A percentile compares a stretch with the other conserved stretches of the same genome.
Evolutionary conservation across 495 filamentous ascomycete genomes (phyloP).

Genomic region (Lophiotrema nucula): DNA sequence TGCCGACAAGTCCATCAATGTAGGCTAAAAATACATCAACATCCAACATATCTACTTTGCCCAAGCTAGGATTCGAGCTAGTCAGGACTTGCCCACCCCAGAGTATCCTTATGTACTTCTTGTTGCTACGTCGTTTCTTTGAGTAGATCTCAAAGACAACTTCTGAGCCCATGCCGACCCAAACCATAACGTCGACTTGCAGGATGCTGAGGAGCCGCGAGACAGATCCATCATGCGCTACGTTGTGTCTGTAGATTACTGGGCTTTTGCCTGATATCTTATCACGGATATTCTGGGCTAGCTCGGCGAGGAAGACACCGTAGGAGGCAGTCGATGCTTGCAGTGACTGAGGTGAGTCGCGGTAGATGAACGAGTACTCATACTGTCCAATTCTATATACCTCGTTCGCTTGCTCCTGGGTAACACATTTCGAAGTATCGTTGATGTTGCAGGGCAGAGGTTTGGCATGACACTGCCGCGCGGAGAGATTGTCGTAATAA

Average conservation of each 20-base stretch:
- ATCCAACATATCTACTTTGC: slow-evolving; percentile 61
- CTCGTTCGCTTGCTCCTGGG: slow-evolving; percentile 52
- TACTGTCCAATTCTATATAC: slow-evolving; percentile 69
- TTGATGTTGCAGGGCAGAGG: slow-evolving; percentile 59
- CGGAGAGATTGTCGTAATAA: slow-evolving; percentile 72
- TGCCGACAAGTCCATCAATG: slow-evolving; percentile 62
- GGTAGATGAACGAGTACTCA: slow-evolving; percentile 69
- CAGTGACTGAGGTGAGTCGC: slow-evolving; percentile 57
- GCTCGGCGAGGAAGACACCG: slow-evolving; percentile 65
- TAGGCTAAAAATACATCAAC: slow-evolving; percentile 59
- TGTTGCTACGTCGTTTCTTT: slow-evolving; percentile 19
- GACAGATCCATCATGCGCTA: slow-evolving; percentile 69
- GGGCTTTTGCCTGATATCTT: slow-evolving; percentile 40
- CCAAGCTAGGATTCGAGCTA: slow-evolving; percentile 59
- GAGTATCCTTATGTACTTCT: slow-evolving; percentile 56
- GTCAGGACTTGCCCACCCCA: slow-evolving; percentile 61
- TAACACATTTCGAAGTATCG: slow-evolving; percentile 54
- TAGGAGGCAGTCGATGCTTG: slow-evolving; percentile 52
- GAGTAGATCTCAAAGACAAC: slow-evolving; percentile 66
- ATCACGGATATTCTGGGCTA: slow-evolving; percentile 57
- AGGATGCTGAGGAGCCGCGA: slow-evolving; percentile 61
- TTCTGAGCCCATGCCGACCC: slow-evolving; percentile 72
- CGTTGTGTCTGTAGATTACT: slow-evolving; percentile 61
- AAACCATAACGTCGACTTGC: slow-evolving; percentile 66
- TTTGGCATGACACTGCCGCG: slow-evolving; percentile 64